A percentile compares a stretch with the other conserved stretches of the same genome.
Evolutionary conservation across 345 rosid species (phyloP).

Genomic region (Raphanus raphanistrum): DNA sequence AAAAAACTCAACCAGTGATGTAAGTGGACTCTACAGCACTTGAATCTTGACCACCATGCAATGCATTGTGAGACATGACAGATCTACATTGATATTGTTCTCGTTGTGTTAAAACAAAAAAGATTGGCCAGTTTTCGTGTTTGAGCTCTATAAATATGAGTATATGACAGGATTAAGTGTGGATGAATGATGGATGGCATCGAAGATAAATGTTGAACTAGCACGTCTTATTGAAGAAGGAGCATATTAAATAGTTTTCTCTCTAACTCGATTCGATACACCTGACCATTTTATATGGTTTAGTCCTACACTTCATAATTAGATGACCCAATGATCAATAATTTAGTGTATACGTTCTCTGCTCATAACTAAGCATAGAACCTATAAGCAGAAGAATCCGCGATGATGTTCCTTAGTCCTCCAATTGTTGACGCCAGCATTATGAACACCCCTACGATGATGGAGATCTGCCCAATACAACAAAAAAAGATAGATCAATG

Average conservation of each 20-base stretch:
- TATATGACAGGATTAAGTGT: not conserved
- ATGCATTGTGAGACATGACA: not conserved
- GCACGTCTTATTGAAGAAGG: slow-evolving; percentile 11
- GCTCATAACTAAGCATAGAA: slow-evolving; percentile 56
- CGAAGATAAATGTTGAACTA: not conserved
- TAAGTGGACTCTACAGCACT: not conserved
- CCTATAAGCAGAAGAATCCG: slow-evolving; percentile 76
- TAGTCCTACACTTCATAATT: slow-evolving; percentile 24
- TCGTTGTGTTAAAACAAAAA: not conserved
- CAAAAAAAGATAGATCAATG: not conserved
- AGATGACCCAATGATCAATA: slow-evolving; percentile 19
- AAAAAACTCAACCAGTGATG: not conserved
- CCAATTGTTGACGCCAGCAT: slow-evolving; percentile 95
- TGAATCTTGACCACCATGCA: not conserved
- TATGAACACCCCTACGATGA: slow-evolving; percentile 68
- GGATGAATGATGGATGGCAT: not conserved
- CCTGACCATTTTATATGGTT: not conserved
- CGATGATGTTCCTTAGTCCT: slow-evolving; percentile 77
- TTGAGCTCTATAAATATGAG: not conserved
- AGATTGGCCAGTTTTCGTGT: not conserved
- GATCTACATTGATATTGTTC: not conserved
- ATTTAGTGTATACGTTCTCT: not conserved
- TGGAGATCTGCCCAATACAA: slow-evolving; percentile 47
- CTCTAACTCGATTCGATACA: not conserved
- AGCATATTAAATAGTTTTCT: not conserved